These are phyloP conservation scores for Trichocladium antarcticum DNA, from an alignment of 495 filamentous ascomycete genomes.

Conservation along the genomic window DNA sequence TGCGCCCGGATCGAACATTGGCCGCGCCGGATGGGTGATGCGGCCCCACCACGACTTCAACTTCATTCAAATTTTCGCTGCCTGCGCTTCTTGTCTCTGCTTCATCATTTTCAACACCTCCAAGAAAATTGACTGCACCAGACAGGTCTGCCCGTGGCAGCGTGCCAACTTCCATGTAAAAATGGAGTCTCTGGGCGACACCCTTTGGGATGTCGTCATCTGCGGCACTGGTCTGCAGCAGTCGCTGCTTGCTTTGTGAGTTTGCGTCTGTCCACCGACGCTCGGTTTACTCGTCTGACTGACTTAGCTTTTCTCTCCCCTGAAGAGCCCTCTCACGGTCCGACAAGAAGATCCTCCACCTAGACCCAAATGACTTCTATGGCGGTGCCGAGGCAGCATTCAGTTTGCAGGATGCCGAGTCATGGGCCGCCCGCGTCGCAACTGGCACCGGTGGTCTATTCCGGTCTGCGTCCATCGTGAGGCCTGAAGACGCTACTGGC, in stretches of 20 bases:
- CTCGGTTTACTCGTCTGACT: slow-evolving; percentile 44
- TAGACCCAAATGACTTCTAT: slow-evolving; percentile 82
- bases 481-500: slow-evolving; percentile 23
- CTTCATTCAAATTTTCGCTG: slow-evolving; percentile 28
- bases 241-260: slow-evolving; percentile 89
- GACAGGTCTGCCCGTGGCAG: slow-evolving; percentile 17
- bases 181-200: slow-evolving; percentile 75
- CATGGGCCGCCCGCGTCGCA: slow-evolving; percentile 47
- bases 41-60: slow-evolving; percentile 13
- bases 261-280: slow-evolving; percentile 13
- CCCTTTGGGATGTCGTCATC: slow-evolving; percentile 84
- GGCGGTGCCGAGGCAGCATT: slow-evolving; percentile 79
- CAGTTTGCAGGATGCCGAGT: slow-evolving; percentile 67
- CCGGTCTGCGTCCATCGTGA: slow-evolving; percentile 18
- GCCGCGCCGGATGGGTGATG: slow-evolving; percentile 4
- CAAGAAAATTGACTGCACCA: slow-evolving; percentile 10
- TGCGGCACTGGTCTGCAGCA: slow-evolving; percentile 80
- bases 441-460: slow-evolving; percentile 11
- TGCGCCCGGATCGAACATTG: slow-evolving; percentile 13
- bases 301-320: slow-evolving; percentile 42
- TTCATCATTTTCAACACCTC: slow-evolving; percentile 17
- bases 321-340: slow-evolving; percentile 85
- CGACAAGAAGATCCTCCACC: slow-evolving; percentile 79
- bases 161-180: slow-evolving; percentile 18
- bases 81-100: slow-evolving; percentile 12